Base-by-base conservation (phyloP, 148 eudicot genomes). In the Fagopyrum homotropicum region DNA sequence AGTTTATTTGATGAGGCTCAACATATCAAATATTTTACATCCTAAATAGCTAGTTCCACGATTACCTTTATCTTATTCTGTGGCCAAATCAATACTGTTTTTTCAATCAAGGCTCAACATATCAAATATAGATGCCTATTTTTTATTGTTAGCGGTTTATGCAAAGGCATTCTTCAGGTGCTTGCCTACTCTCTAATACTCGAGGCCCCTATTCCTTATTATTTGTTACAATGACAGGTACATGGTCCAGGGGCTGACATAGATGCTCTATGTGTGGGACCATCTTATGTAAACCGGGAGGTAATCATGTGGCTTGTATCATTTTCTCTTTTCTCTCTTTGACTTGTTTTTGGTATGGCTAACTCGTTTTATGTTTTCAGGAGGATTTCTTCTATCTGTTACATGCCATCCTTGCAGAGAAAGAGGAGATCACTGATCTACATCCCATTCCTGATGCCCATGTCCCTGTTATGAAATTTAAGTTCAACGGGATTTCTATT, bases 171-270 rank as follows among this genome's bases (percentile, higher is more conserved):
- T n/a, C 57, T n/a, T 54, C 4, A 16, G 19, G 15, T 54, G 57
- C 40, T 35, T 16, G 57, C 19, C 57, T 16, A 55, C 19, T 17
- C 60, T 55, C 60, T 55, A 55, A 14, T 17, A 16, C 22, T 19
- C 22, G 26, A 22, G 66, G 66, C 66, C 66, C 66, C 40, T 19
- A 60, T 2, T 9, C 19, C 66, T 22, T 19, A 60, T 3, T 29
- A 30, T 35, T 26, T 0, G 9, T 63, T 43, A 12, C 69, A 7
- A 2, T 29, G 60, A 10, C 71, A 92, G 97, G 98, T 92, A 15
- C 91, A 88, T 82, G 91, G 93, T 74, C 98, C 98, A 44, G 96
- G 91, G 75, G 96, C 98, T 73, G 98, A 92, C 75, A 86, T 90
- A 59, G 98, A 92, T 75, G 84, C 98, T 49, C 75, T 92, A 73